phyloP scores from a whole-genome alignment of 192 early-diverging fungal species.

The Funneliformis mosseae region DNA sequence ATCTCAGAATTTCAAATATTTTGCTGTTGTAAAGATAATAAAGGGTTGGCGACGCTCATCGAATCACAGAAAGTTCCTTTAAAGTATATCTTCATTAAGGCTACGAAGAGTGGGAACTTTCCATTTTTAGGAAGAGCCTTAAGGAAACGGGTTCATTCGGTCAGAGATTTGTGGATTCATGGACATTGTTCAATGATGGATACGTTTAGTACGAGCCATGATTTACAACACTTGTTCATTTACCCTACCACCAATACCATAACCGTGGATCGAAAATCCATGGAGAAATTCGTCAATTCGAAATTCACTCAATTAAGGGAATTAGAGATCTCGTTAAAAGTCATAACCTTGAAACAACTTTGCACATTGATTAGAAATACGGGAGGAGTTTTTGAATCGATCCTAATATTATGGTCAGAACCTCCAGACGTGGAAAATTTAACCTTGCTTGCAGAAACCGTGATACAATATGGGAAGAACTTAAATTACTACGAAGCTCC shows the following conservation, averaged over 20 bases:
- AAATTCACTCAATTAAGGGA: not conserved
- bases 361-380: not conserved
- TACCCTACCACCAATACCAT: not conserved
- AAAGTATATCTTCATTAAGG: not conserved
- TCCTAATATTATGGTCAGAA: not conserved
- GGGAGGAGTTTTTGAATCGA: not conserved
- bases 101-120: not conserved
- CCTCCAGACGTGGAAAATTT: not conserved
- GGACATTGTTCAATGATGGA: not conserved
- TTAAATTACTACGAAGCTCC: not conserved
- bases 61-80: not conserved
- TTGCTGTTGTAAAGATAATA: not conserved
- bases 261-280: not conserved
- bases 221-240: not conserved
- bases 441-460: not conserved
- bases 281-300: not conserved
- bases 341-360: not conserved
- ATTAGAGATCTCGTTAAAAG: not conserved
- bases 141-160: not conserved
- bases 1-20: not conserved
- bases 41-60: not conserved
- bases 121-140: not conserved
- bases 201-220: not conserved
- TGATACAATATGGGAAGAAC: not conserved
- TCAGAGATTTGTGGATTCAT: not conserved